Percentiles rank a stretch among this genome's conserved stretches.
Evolutionary conservation across 495 filamentous ascomycete genomes (phyloP).

Genomic region (Neurospora sp.): DNA sequence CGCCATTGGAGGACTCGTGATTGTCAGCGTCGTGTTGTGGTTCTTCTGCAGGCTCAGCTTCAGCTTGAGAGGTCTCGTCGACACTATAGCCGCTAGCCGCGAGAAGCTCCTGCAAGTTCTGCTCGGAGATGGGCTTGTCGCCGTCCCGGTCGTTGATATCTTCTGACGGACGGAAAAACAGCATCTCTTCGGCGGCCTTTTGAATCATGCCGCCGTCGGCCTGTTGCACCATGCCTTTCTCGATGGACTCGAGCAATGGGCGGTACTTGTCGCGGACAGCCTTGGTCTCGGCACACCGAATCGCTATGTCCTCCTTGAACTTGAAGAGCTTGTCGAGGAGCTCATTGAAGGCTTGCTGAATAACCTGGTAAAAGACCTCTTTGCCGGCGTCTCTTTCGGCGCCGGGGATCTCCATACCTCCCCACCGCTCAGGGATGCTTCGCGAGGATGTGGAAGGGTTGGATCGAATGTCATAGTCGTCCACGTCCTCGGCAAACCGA

Average conservation of each 20-base stretch:
- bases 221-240: slow-evolving; percentile 10
- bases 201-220: not conserved
- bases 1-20: not conserved
- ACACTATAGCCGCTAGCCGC: slow-evolving; percentile 41
- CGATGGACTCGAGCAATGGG: slow-evolving; percentile 34
- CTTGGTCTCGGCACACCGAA: slow-evolving; percentile 57
- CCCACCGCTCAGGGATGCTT: slow-evolving; percentile 75
- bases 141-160: slow-evolving; percentile 1
- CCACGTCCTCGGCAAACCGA: slow-evolving; percentile 65
- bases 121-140: slow-evolving; percentile 17
- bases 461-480: slow-evolving; percentile 64
- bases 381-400: slow-evolving; percentile 73
- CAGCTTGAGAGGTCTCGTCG: slow-evolving; percentile 2
- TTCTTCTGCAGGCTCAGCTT: not conserved
- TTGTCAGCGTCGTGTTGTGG: slow-evolving; percentile 4
- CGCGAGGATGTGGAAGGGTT: slow-evolving; percentile 73
- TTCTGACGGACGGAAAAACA: not conserved
- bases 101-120: slow-evolving; percentile 41
- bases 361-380: slow-evolving; percentile 83
- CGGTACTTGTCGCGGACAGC: slow-evolving; percentile 49
- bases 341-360: slow-evolving; percentile 86
- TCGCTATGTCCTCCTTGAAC: slow-evolving; percentile 63
- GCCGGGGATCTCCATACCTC: slow-evolving; percentile 70
- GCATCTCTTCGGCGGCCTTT: not conserved
- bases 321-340: slow-evolving; percentile 79